Base-by-base conservation (phyloP, 139 green algal genomes). In the Penium margaritaceum region DNA sequence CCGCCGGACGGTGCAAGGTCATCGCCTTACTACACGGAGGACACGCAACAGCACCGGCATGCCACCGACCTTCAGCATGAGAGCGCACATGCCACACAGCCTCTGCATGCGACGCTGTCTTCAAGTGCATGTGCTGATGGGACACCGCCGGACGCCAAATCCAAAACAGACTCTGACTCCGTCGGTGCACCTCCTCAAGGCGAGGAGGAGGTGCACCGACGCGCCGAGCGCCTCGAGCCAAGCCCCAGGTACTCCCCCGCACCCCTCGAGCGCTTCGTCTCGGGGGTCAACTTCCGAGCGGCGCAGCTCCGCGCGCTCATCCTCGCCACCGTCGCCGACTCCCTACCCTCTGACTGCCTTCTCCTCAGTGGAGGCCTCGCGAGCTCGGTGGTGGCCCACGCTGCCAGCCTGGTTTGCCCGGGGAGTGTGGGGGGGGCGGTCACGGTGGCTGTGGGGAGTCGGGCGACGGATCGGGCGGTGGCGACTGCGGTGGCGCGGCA, bases 301-400 rank as follows among this genome's bases (percentile, higher is more conserved):
- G 60, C 30, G 58, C 29, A 58, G 35, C 47, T 77, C 6, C 58
- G 70, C n/a, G 41, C 34, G 24, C 35, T 77, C 9, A 38, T 77
- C 24, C 36, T 76, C 6, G 35, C n/a, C 5, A 43, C 47, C 17
- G n/a, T 77, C 19, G 61, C 34, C 32, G 70, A 76, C 21, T 35
- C 35, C 21, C 35, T 76, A 12, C 60, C 70, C n/a, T 63, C 70
- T 33, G 70, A 77, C 21, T 72, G 61, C 61, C 36, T 77, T 1
- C 58, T 77, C 14, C 47, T 77, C 7, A 76, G 62, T 77, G 70
- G 70, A 29, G 70, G 70, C 6, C 60, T 77, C 7, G 70, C 36
- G 0, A 76, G 32, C 24, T 46, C 35, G 27, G 65, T 77, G 5
- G 30, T 77, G 3, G 70, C 70, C 17, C 34, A 77, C 34, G 67